These are phyloP conservation scores for Phanerochaete carnosa DNA, from an alignment of 768 basidiomycete genomes.

Conservation along the genomic window DNA sequence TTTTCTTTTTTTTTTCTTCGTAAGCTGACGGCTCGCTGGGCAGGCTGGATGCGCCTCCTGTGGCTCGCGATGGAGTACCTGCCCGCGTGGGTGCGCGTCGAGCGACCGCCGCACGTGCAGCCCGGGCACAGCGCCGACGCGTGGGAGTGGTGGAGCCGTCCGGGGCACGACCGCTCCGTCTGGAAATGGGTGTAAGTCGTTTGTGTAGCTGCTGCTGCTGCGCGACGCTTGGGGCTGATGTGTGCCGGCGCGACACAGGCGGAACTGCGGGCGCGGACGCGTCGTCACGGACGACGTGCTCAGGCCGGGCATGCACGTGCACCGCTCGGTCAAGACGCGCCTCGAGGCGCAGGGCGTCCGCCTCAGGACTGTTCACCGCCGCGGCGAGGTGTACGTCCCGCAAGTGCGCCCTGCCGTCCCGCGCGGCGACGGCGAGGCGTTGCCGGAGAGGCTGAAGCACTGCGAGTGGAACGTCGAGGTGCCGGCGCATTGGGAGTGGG, in stretches of 20 bases:
- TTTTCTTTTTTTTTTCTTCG: conserved; percentile 9
- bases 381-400: conserved; percentile 7
- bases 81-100: conserved; percentile 13
- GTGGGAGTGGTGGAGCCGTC: background rate
- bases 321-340: conserved; percentile 49
- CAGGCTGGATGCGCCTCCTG: background rate
- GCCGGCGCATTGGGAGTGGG: conserved; percentile 15
- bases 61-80: conserved; percentile 66
- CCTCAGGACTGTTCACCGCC: background rate
- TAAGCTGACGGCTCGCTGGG: background rate
- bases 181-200: background rate
- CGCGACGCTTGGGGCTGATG: background rate
- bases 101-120: background rate
- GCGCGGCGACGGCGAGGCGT: background rate
- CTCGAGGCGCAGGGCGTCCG: conserved; percentile 38
- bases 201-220: background rate
- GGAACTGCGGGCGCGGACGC: conserved; percentile 37
- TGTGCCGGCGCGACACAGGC: conserved; percentile 12
- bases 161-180: background rate
- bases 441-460: conserved; percentile 2
- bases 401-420: conserved; percentile 10
- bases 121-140: background rate
- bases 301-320: conserved; percentile 36
- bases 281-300: conserved; percentile 38
- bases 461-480: conserved; percentile 13